These are phyloP conservation scores for Amanita fuliginea DNA, from an alignment of 768 basidiomycete genomes.

Conservation along the genomic window DNA sequence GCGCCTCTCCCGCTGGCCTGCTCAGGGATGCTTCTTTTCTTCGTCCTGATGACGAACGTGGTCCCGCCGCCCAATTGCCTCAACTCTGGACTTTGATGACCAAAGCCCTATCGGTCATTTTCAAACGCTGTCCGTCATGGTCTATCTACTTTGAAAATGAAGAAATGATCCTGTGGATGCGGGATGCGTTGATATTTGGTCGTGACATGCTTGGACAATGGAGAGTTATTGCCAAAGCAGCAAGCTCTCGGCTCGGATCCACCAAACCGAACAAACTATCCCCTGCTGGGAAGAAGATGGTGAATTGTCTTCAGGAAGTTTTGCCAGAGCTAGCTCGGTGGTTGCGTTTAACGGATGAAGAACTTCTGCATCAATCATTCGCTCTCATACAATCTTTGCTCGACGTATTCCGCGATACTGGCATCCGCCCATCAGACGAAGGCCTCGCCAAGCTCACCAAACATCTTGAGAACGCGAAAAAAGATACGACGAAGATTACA, in stretches of 20 bases:
- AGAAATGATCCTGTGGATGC: slow-evolving; percentile 95
- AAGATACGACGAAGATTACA: slow-evolving; percentile 31
- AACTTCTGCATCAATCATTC: slow-evolving; percentile 84
- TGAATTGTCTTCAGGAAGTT: slow-evolving; percentile 66
- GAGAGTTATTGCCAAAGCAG: slow-evolving; percentile 65
- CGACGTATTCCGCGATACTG: slow-evolving; percentile 58
- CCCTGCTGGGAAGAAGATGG: slow-evolving; percentile 59
- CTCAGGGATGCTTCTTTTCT: slow-evolving; percentile 47
- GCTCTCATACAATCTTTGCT: slow-evolving; percentile 72
- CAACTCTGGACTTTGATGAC: slow-evolving; percentile 81
- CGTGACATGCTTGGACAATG: slow-evolving; percentile 77
- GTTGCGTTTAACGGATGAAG: slow-evolving; percentile 88
- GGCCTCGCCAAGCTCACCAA: slow-evolving; percentile 59
- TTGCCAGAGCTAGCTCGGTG: slow-evolving; percentile 73
- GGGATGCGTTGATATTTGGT: slow-evolving; percentile 92
- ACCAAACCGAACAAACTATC: slow-evolving; percentile 36
- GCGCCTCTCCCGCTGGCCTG: slow-evolving; percentile 60
- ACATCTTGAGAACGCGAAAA: slow-evolving; percentile 49
- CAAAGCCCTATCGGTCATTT: slow-evolving; percentile 70
- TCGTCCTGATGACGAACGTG: slow-evolving; percentile 27
- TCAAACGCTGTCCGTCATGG: slow-evolving; percentile 78
- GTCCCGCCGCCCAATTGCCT: slow-evolving; percentile 44
- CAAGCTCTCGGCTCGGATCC: slow-evolving; percentile 20
- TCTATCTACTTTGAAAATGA: slow-evolving; percentile 66
- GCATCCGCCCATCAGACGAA: slow-evolving; percentile 40